Percentiles rank a stretch among this genome's conserved stretches.
Evolutionary conservation across 768 basidiomycete species (phyloP).

Genomic region (Russula compacta): DNA sequence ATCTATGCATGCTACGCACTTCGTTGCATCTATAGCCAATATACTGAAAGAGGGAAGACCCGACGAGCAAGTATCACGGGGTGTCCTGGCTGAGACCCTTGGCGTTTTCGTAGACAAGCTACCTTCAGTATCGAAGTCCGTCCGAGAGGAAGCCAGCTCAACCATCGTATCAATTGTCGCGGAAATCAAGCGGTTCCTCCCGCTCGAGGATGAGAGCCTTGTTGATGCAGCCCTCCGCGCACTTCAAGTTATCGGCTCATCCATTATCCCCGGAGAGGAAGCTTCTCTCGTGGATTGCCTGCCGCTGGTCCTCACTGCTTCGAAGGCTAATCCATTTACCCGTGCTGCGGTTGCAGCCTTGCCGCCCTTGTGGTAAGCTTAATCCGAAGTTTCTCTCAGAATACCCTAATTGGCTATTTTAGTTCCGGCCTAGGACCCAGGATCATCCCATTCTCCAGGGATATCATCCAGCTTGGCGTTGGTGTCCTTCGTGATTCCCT

Average conservation of each 20-base stretch:
- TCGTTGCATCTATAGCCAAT: constrained; percentile 46
- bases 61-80: constrained; percentile 5
- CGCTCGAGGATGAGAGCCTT: constrained; percentile 33
- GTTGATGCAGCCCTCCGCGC: constrained; percentile 46
- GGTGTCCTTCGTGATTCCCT: constrained; percentile 36
- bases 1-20: constrained; percentile 62
- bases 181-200: constrained; percentile 40
- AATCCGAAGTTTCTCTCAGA: constrained; percentile 8
- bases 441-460: constrained; percentile 75
- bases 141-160: constrained; percentile 43
- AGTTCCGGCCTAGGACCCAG: constrained; percentile 79
- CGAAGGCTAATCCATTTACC: constrained; percentile 33
- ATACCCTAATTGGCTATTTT: not conserved
- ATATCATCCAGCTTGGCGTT: constrained; percentile 54
- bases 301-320: constrained; percentile 45
- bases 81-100: constrained; percentile 44
- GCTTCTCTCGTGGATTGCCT: constrained; percentile 46
- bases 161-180: constrained; percentile 46
- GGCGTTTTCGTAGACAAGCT: constrained; percentile 61
- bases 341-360: constrained; percentile 45
- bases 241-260: constrained; percentile 47
- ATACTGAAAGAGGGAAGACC: constrained; percentile 35
- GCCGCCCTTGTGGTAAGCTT: constrained; percentile 50
- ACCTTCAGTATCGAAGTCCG: constrained; percentile 43
- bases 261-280: constrained; percentile 61